phyloP scores from a whole-genome alignment of 371 early-diverging fungal genomes.

The Dinochytrium kinnereticum region DNA sequence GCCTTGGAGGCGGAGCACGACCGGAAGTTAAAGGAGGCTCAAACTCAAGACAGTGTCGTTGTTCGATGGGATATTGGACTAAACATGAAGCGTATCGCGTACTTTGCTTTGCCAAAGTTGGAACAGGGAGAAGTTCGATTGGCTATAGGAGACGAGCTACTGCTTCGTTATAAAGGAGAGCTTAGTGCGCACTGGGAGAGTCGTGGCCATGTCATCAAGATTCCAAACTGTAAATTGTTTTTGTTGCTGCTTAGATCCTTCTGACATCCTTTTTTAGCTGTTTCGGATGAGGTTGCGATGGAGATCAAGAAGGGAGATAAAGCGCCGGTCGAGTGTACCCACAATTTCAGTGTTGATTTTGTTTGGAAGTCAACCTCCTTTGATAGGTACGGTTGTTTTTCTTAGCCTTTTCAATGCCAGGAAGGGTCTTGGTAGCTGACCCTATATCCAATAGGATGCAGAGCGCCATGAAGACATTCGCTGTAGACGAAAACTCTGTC shows the following conservation, averaged over 20 bases:
- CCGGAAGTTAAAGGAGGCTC: slow-evolving; percentile 91
- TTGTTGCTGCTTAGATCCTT: background rate
- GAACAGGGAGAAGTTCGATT: slow-evolving; percentile 93
- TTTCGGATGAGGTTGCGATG: slow-evolving; percentile 91
- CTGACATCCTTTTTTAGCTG: slow-evolving; percentile 53
- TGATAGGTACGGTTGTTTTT: slow-evolving; percentile 65
- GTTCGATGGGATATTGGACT: slow-evolving; percentile 98
- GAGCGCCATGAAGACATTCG: slow-evolving; percentile 92
- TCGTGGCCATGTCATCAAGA: slow-evolving; percentile 92
- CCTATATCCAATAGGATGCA: slow-evolving; percentile 75
- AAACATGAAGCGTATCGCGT: slow-evolving; percentile 91
- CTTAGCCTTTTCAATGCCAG: no score
- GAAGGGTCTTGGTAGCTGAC: background rate
- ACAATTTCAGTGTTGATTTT: slow-evolving; percentile 96
- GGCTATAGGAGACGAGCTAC: slow-evolving; percentile 96
- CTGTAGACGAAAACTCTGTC: slow-evolving; percentile 90
- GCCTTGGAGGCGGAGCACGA: slow-evolving; percentile 98
- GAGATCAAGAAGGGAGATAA: slow-evolving; percentile 66
- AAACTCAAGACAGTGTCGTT: slow-evolving; percentile 93
- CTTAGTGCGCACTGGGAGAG: slow-evolving; percentile 84
- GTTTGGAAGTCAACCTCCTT: slow-evolving; percentile 98
- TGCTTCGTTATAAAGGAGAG: slow-evolving; percentile 87
- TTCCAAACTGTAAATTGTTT: slow-evolving; percentile 79
- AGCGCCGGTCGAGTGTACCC: slow-evolving; percentile 85
- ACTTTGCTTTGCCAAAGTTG: slow-evolving; percentile 89